Base-by-base conservation (phyloP, 208 protist genomes). In the Acanthamoeba healyi region DNA sequence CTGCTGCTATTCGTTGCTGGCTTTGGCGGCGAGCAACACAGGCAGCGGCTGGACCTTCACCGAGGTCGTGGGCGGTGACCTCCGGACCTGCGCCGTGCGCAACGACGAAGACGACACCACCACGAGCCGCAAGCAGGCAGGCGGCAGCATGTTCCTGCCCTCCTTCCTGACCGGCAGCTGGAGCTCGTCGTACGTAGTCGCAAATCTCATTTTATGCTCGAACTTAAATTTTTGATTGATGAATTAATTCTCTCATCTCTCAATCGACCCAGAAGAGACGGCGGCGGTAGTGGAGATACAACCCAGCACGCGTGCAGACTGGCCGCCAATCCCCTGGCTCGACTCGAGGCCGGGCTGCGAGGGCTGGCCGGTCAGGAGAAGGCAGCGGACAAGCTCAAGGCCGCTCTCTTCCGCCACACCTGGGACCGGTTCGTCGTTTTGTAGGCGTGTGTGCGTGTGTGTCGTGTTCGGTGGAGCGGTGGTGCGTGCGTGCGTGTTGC, bases 31-130 rank as follows among this genome's bases (percentile, higher is more conserved):
- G 46, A 15, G 46, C 51, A 65, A n/a, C n/a, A n/a, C n/a, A n/a
- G n/a, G n/a, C n/a, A n/a, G n/a, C n/a, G n/a, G 58, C 58, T 81
- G 70, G 70, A 81, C 70, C 6, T 81, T 51, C 29, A 81, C 70
- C 1, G 70, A 81, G 70, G 36, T 26, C 17, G 70, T 81, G n/a
- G 70, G 70, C 6, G 70, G 42, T 17, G 38, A 49, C 24, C 4
- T 29, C 14, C 42, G 42, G 9, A 81, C 42, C 7, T 81, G 70
- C 70, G 9, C 70, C 26, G 34, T 81, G 4, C 36, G 17, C 29
- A 36, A 49, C 34, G 70, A 81, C 2, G 24, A 42, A 24, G 42
- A 29, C 6, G 32, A 29, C 12, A 10, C 32, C 32, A 36, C 6
- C 32, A 36, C 9, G 34, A 81, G 70, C 34, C n/a, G n/a, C n/a